Evolutionary conservation across 345 rosid species (phyloP), one percentile per base, ranked within the genome.

Genomic region (Syzygium aqueum): DNA sequence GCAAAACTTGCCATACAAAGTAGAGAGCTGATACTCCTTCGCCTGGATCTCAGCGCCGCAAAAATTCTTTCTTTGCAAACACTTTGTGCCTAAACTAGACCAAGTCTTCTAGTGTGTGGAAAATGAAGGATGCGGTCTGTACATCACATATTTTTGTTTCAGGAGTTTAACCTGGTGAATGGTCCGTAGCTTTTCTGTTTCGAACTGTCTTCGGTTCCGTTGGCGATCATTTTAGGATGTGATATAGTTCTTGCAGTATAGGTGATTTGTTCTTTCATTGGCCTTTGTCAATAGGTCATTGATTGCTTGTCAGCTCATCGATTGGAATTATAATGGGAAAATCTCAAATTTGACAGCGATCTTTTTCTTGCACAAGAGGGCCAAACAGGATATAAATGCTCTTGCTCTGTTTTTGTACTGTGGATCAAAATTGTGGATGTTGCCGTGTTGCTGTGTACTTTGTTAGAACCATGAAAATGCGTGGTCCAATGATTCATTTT

Each of bases 11-110:
- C 90, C 94, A 3, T 90, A 89, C 65, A 93, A 90, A 86, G 92
- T 90, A 37, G 95, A 94, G 91, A 90, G 91, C 80, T 94, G 92
- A 93, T 86, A 61, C 84, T 15, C 50, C 30, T 28, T 43, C 40
- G 7, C 87, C 78, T 1, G 6, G 12, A 67, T 67, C 78, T 33
- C 37, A 16, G 22, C 16, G 77, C 77, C 40, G 6, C 28, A 23
- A 67, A 67, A 67, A 33, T 67, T 67, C 78, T 67, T 67, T 67
- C 78, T 67, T 67, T 30, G 40, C 77, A 30, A n/a, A 30, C 78
- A 16, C 22, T 67, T 67, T 16, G 57, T 67, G 78, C 17, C 78
- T 33, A 46, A 23, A 40, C 78, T 67, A 67, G 78, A 30, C 40
- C 17, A 67, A 67, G 23, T 33, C 22, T 67, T 30, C 37, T 33